phyloP scores from a whole-genome alignment of 2,329 filamentous ascomycete species.

The Graphiopsis chlorocephala region DNA sequence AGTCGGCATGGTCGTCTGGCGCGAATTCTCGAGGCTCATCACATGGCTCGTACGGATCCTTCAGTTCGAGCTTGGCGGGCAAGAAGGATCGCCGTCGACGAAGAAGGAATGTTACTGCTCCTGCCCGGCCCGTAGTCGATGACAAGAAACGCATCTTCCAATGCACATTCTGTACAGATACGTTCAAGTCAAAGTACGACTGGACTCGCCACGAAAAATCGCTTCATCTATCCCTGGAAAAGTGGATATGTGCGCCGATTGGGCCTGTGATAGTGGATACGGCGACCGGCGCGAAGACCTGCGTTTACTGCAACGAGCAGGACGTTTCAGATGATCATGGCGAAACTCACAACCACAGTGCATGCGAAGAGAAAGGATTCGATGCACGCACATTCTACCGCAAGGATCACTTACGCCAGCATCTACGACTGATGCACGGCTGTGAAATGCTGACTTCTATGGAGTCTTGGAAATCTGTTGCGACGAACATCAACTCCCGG shows the following conservation, averaged over 20 bases:
- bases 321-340: slow-evolving; percentile 57
- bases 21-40: slow-evolving; percentile 57
- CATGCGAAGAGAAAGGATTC: slow-evolving; percentile 65
- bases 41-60: slow-evolving; percentile 55
- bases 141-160: slow-evolving; percentile 50
- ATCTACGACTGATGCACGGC: slow-evolving; percentile 59
- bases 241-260: slow-evolving; percentile 60
- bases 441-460: slow-evolving; percentile 60
- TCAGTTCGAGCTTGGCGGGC: slow-evolving; percentile 48
- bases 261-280: slow-evolving; percentile 58
- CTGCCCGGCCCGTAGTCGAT: slow-evolving; percentile 35
- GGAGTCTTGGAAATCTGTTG: slow-evolving; percentile 63
- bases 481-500: slow-evolving; percentile 52
- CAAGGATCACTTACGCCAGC: slow-evolving; percentile 62
- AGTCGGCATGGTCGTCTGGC: slow-evolving; percentile 44
- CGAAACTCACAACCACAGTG: slow-evolving; percentile 57
- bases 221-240: slow-evolving; percentile 63
- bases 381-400: slow-evolving; percentile 63
- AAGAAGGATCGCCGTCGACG: slow-evolving; percentile 57
- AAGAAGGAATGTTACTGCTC: slow-evolving; percentile 34
- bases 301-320: slow-evolving; percentile 57
- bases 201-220: slow-evolving; percentile 65
- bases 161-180: slow-evolving; percentile 58
- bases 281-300: slow-evolving; percentile 54
- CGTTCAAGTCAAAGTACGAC: slow-evolving; percentile 57